These are phyloP conservation scores for Naganishia antarctica DNA, from an alignment of 768 basidiomycete species.

Conservation along the genomic window DNA sequence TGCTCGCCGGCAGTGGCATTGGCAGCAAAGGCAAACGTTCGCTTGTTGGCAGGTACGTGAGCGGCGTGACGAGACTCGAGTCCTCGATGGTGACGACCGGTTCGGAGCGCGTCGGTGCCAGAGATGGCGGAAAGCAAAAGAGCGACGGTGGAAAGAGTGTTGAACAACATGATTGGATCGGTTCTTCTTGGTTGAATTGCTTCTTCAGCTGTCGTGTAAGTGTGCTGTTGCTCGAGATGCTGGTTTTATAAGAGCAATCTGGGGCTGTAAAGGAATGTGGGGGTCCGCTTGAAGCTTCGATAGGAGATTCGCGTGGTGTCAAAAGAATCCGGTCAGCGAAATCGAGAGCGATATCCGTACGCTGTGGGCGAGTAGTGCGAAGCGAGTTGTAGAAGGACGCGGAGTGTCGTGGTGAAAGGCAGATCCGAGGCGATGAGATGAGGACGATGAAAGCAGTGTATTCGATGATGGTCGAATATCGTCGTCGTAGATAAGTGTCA, in stretches of 20 bases:
- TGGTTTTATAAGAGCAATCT: too few species aligned
- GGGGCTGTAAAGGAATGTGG: conserved; percentile 1
- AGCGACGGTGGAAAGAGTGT: conserved; percentile 21
- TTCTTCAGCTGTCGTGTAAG: not conserved
- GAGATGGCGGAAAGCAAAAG: conserved; percentile 18
- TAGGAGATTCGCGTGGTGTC: conserved; percentile 1
- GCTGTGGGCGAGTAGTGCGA: not conserved
- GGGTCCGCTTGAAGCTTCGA: not conserved
- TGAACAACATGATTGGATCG: conserved; percentile 8
- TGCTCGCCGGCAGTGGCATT: conserved; percentile 18
- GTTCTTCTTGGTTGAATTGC: not conserved
- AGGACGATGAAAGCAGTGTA: not conserved
- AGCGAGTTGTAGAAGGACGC: not conserved
- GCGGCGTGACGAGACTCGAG: conserved; percentile 15
- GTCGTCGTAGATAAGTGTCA: not conserved
- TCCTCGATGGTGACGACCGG: conserved; percentile 12
- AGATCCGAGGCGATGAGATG: not conserved
- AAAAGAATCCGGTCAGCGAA: conserved; percentile 13
- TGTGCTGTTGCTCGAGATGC: too few species aligned
- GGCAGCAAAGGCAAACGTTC: conserved; percentile 5
- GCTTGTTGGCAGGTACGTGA: conserved; percentile 13
- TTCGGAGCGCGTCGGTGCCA: conserved; percentile 10
- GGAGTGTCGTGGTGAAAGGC: not conserved
- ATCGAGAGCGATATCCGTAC: not conserved
- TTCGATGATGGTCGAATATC: not conserved